A percentile compares a stretch with the other conserved stretches of the same genome.
phyloP scores from a whole-genome alignment of 75 land plant genomes.

The Cryptomeria japonica region DNA sequence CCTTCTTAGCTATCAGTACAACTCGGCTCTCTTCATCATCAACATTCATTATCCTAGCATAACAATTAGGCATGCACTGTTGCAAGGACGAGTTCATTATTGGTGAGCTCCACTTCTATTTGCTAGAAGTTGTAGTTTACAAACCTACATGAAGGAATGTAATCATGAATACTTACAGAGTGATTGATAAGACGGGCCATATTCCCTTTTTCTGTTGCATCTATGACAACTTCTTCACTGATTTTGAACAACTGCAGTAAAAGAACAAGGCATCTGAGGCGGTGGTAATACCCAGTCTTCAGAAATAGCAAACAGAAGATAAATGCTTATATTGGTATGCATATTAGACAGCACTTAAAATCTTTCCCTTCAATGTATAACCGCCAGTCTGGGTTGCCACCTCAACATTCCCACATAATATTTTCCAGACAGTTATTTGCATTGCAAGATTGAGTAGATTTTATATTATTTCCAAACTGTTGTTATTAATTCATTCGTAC shows the following conservation, averaged over 20 bases:
- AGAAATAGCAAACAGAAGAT: neutral
- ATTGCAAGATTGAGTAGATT: neutral
- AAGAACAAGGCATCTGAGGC: neutral
- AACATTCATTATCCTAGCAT: constrained; percentile 85
- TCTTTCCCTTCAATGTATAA: neutral
- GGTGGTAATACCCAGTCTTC: no score
- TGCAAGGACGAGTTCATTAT: constrained; percentile 7
- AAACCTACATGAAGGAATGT: neutral
- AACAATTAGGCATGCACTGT: constrained; percentile 93
- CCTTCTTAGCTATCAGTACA: constrained; percentile 84
- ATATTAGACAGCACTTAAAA: neutral
- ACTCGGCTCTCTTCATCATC: constrained; percentile 77
- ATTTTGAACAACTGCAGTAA: constrained; percentile 78
- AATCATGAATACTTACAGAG: constrained; percentile 55
- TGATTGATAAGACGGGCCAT: constrained; percentile 95
- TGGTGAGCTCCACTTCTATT: neutral
- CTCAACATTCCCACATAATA: neutral
- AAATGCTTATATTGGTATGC: neutral
- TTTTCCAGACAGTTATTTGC: neutral
- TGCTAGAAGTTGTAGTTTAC: neutral
- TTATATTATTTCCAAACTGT: neutral
- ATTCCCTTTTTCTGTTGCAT: constrained; percentile 95
- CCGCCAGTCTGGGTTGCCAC: neutral
- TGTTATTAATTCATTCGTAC: neutral
- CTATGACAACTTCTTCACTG: constrained; percentile 93